phyloP scores from a whole-genome alignment of 75 land plant species.

The Gnetum montanum region DNA sequence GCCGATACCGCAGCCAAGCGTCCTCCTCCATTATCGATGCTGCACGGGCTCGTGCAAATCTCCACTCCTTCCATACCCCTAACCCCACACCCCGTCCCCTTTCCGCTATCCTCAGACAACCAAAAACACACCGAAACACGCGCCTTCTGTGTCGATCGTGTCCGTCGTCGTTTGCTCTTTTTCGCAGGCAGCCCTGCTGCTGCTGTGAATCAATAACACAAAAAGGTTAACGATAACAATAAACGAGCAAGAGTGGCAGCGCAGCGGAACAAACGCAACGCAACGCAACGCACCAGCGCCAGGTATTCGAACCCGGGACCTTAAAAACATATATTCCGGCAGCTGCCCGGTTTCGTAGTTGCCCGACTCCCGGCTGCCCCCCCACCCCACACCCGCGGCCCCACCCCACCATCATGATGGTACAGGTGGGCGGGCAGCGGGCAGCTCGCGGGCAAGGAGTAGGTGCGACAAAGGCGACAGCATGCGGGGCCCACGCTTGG shows the following conservation, averaged over 20 bases:
- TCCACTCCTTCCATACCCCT: slow-evolving; percentile 25
- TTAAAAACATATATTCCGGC: no score
- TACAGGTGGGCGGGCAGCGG: not conserved
- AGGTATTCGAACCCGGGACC: not conserved
- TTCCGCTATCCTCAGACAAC: not conserved
- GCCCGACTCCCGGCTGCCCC: not conserved
- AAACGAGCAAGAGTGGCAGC: not conserved
- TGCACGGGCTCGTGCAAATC: slow-evolving; percentile 28
- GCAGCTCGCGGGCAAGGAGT: not conserved
- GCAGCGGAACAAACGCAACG: not conserved
- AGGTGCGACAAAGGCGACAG: slow-evolving; percentile 10
- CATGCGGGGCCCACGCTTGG: not conserved
- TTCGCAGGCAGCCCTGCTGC: not conserved
- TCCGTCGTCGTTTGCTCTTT: not conserved
- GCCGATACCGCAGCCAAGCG: slow-evolving; percentile 1
- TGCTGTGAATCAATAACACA: not conserved
- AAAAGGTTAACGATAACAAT: not conserved
- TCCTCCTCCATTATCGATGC: no score
- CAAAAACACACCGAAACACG: not conserved
- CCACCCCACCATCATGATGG: not conserved
- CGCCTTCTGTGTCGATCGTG: not conserved
- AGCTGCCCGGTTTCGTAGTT: no score
- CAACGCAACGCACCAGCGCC: not conserved
- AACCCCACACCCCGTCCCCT: no score
- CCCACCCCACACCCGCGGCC: not conserved